These are phyloP conservation scores for Cladosporium sp. DNA, from an alignment of 2,329 filamentous ascomycete genomes.

Conservation along the genomic window DNA sequence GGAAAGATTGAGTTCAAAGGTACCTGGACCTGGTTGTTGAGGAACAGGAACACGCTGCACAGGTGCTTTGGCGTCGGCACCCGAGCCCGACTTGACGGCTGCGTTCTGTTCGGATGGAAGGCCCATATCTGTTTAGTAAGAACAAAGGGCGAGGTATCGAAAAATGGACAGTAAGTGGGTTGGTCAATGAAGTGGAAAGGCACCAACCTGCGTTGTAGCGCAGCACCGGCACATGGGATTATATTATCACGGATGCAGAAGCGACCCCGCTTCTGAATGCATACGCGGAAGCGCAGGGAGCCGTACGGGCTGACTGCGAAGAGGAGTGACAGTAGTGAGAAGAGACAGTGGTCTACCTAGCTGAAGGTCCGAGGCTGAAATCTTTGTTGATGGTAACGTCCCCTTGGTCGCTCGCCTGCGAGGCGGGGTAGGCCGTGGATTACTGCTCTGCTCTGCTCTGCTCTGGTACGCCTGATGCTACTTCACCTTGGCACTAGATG, in stretches of 20 bases:
- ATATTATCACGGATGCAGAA: background rate
- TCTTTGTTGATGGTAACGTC: background rate
- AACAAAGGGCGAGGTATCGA: background rate
- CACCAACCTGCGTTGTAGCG: background rate
- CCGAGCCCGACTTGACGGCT: constrained; percentile 33
- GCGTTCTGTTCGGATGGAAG: constrained; percentile 34
- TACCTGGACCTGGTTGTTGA: constrained; percentile 25
- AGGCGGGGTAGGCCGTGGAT: background rate
- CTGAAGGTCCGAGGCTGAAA: background rate
- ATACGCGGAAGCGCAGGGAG: background rate
- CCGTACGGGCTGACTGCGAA: background rate
- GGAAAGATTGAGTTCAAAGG: background rate
- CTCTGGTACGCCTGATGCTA: background rate
- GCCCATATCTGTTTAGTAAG: constrained; percentile 19
- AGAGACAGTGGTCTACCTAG: background rate
- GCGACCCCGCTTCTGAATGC: background rate
- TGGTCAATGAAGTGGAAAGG: background rate
- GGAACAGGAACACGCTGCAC: constrained; percentile 31
- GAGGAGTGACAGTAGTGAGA: background rate
- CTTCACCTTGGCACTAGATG: background rate
- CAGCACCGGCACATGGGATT: background rate
- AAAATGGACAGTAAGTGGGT: background rate
- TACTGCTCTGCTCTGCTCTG: background rate
- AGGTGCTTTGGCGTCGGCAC: constrained; percentile 25
- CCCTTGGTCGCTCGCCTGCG: background rate